Percentiles rank a stretch among this genome's conserved stretches.
Evolutionary conservation across 2,329 filamentous ascomycete genomes (phyloP).

Genomic region (Alternaria novae-zelandiae): DNA sequence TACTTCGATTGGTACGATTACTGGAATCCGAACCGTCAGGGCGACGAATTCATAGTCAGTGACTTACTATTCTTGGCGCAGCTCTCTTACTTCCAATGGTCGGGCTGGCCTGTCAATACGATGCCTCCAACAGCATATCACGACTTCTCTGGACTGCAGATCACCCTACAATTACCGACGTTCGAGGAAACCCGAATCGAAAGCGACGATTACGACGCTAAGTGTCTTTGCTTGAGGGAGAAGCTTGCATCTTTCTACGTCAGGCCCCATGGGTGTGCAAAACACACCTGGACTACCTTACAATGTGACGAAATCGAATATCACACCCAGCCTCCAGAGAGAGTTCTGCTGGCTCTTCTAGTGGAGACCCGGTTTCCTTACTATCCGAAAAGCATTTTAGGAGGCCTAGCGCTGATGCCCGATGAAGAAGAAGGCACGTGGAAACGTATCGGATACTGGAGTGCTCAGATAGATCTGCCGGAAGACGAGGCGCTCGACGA

Average conservation of each 20-base stretch:
- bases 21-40: too few species aligned
- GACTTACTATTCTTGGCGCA: not conserved
- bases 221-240: not conserved
- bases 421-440: not conserved
- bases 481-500: not conserved
- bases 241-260: not conserved
- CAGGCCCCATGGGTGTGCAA: not conserved
- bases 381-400: too few species aligned
- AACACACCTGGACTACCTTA: not conserved
- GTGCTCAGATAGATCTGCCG: not conserved
- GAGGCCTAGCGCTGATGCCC: not conserved
- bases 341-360: not conserved
- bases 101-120: not conserved
- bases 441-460: not conserved
- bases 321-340: not conserved
- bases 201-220: too few species aligned
- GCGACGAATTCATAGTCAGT: accelerated
- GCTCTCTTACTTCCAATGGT: not conserved
- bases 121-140: not conserved
- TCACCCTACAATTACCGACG: not conserved
- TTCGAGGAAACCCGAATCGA: not conserved
- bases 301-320: not conserved
- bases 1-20: too few species aligned
- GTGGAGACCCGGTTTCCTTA: not conserved
- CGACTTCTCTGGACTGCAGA: not conserved